Evolutionary conservation across 129 eudicot species (phyloP).

Genomic region (Pulicaria dysenterica): DNA sequence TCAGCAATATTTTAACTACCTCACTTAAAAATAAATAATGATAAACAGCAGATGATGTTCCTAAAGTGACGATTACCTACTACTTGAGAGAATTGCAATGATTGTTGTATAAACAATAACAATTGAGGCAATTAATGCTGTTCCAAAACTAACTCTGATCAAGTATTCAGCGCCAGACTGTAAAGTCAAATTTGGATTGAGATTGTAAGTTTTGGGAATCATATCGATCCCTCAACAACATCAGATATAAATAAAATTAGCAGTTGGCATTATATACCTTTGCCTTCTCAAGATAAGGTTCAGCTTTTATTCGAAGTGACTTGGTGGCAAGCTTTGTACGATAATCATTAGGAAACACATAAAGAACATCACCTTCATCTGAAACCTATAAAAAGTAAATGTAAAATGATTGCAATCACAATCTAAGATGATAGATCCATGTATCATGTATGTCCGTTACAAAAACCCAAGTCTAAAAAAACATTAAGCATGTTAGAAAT

Average conservation of each 20-base stretch:
- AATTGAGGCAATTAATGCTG: conserved; percentile 87
- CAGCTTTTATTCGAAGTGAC: conserved; percentile 74
- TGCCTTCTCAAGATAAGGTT: conserved; percentile 80
- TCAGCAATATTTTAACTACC: neutral
- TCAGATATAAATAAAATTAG: neutral
- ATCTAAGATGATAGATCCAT: neutral
- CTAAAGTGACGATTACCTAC: conserved; percentile 47
- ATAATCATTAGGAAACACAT: conserved; percentile 83
- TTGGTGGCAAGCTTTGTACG: conserved; percentile 81
- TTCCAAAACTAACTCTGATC: conserved; percentile 87
- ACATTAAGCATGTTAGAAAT: conserved; percentile 7
- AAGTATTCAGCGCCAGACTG: conserved; percentile 86
- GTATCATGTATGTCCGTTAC: neutral
- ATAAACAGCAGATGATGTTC: neutral
- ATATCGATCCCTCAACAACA: neutral
- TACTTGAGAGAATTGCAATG: conserved; percentile 70
- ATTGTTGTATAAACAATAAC: conserved; percentile 84
- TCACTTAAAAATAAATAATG: neutral
- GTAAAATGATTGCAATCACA: conserved; percentile 8
- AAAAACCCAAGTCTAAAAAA: neutral
- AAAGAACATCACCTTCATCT: conserved; percentile 92
- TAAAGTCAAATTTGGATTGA: conserved; percentile 33
- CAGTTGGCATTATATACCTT: conserved; percentile 54
- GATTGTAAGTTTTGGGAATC: conserved; percentile 24
- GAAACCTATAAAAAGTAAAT: conserved; percentile 68